Base-by-base conservation (phyloP, 768 basidiomycete genomes). In the Lenzites betulinus region DNA sequence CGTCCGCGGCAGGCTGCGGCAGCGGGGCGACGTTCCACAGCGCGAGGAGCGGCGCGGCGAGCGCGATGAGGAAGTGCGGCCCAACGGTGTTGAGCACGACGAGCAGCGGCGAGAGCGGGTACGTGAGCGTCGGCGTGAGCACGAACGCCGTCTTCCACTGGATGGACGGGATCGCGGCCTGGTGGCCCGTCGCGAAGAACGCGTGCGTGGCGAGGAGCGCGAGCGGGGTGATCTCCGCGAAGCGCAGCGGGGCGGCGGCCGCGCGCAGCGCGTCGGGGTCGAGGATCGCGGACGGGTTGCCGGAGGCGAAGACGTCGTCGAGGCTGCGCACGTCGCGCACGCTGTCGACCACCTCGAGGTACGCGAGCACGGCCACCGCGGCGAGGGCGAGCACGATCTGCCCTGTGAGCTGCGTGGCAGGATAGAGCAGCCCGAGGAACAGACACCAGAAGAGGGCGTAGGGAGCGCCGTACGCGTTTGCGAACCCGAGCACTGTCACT, bases 121-220 rank as follows among this genome's bases (percentile, higher is more conserved):
- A 93, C 12, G 75, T 77, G 44, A 94, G 77, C 0, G 80, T 84
- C 3, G 83, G 76, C 2, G 86, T 83, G 56, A 99, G 80, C 28
- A 98, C 71, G 74, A 98, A 99, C 7, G 91, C 95, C 1, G 89
- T 76, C 72, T 97, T 97, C 97, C 96, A 99, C 66, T 98, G 96
- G 43, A 99, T 83, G 2, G 92, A 90, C 1, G 93, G 83, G 39
- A 98, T 79, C 3, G 88, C 88, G 1, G 94, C 82, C 74, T 98
- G 95, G 68, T 99, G 97, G 2, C 97, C 96, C 0, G 95, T 98
- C 0, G 84, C 79, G 70, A 90, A 92, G 80, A 95, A 98, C 8
- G 83, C 73, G 50, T 92, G 82, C 39, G 90, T 74, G 0, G 87
- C 89, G 12, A 97, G 78, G 8, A 98, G 80, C 0, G 89, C 88